Evolutionary conservation across 768 basidiomycete genomes (phyloP).

Genomic region (Hygrophorus pudorinus): DNA sequence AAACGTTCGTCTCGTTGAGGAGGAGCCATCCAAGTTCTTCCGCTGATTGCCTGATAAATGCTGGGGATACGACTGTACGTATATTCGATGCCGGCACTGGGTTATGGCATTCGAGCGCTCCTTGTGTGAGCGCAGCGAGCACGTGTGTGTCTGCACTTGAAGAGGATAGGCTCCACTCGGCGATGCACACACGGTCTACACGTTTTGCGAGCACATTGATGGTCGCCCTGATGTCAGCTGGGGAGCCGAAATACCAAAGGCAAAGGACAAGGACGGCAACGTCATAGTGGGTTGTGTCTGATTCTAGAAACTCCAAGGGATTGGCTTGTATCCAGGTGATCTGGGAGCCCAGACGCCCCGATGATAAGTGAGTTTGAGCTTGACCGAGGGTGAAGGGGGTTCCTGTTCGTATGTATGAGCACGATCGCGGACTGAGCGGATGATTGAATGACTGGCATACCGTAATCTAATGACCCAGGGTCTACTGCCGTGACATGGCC

Average conservation of each 20-base stretch:
- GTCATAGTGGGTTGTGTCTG: constrained; percentile 17
- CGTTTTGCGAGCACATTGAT: constrained; percentile 18
- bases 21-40: constrained; percentile 14
- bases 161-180: constrained; percentile 24
- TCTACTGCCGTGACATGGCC: constrained; percentile 31
- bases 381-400: constrained; percentile 26
- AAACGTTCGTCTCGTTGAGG: constrained; percentile 14
- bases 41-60: constrained; percentile 19
- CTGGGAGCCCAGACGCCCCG: constrained; percentile 21
- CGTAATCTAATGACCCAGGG: constrained; percentile 26
- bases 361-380: constrained; percentile 23
- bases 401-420: constrained; percentile 13
- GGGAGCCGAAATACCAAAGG: constrained; percentile 31
- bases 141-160: constrained; percentile 20
- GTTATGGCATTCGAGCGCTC: constrained; percentile 23
- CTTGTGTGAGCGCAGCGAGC: constrained; percentile 26
- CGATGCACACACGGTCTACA: constrained; percentile 19
- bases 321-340: constrained; percentile 24
- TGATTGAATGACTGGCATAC: constrained; percentile 11
- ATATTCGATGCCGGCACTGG: constrained; percentile 20
- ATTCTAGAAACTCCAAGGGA: constrained; percentile 18
- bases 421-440: background rate
- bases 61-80: constrained; percentile 26
- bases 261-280: constrained; percentile 25
- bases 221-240: constrained; percentile 18